phyloP scores from a whole-genome alignment of 352 stramenopile genomes.

The Thalassiosira gravida region DNA sequence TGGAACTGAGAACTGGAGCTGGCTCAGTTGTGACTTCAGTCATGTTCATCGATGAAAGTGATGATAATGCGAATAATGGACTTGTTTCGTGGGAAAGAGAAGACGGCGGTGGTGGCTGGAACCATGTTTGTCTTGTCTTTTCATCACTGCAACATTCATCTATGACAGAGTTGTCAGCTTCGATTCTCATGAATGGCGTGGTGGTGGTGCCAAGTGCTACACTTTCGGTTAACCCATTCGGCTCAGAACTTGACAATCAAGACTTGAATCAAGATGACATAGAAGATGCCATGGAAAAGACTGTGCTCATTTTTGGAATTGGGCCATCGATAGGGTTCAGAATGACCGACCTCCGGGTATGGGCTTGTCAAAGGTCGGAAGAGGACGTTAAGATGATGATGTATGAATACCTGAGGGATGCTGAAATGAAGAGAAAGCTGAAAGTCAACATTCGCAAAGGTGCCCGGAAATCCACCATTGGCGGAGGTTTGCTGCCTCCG shows the following conservation, averaged over 20 bases:
- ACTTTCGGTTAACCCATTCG: conserved; percentile 57
- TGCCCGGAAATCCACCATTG: neutral
- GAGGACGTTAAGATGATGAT: conserved; percentile 85
- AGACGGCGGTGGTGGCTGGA: conserved; percentile 74
- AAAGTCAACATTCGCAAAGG: conserved; percentile 82
- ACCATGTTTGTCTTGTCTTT: conserved; percentile 83
- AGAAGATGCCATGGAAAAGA: conserved; percentile 76
- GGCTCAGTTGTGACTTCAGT: conserved; percentile 64
- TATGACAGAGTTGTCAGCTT: conserved; percentile 57
- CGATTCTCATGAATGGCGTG: conserved; percentile 72
- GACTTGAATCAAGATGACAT: conserved; percentile 63
- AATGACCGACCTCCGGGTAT: conserved; percentile 83
- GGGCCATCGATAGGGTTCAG: conserved; percentile 67
- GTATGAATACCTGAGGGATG: conserved; percentile 80
- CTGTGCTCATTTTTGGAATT: conserved; percentile 77
- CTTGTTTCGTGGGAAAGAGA: conserved; percentile 68
- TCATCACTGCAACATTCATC: conserved; percentile 44
- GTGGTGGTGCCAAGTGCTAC: conserved; percentile 43
- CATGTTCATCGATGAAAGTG: conserved; percentile 16
- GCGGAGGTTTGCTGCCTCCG: conserved; percentile 28
- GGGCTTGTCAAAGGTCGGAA: conserved; percentile 72
- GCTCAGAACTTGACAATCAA: conserved; percentile 30
- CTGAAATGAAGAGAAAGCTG: conserved; percentile 84
- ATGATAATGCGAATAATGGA: conserved; percentile 49
- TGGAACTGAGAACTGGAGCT: conserved; percentile 79